These are phyloP conservation scores for Urochloa ruziziensis DNA, from an alignment of 176 grass and related monocot species.

Conservation along the genomic window DNA sequence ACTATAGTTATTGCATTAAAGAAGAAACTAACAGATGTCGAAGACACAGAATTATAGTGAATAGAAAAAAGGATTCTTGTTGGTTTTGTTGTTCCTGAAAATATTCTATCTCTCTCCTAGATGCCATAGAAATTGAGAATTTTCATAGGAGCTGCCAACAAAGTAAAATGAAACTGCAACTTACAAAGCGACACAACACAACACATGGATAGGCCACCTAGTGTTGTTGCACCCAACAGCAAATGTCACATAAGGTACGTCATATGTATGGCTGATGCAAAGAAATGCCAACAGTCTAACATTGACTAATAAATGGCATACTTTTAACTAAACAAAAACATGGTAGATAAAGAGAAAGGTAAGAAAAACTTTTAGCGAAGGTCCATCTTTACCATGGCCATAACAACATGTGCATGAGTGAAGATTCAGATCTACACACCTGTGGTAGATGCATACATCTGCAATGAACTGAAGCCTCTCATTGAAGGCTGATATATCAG, in stretches of 20 bases:
- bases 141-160: not conserved
- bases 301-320: not conserved
- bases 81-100: too few species aligned
- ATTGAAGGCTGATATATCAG: conserved; percentile 86
- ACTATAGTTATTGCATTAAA: not conserved
- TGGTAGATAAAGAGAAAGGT: conserved; percentile 4
- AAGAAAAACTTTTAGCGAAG: not conserved
- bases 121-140: too few species aligned
- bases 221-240: not conserved
- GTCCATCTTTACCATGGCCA: conserved; percentile 6
- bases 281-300: not conserved
- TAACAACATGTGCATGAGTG: not conserved
- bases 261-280: conserved; percentile 3
- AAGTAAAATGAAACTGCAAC: not conserved
- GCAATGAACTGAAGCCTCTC: conserved; percentile 92
- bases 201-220: not conserved
- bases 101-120: too few species aligned
- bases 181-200: not conserved
- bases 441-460: conserved; percentile 98
- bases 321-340: not conserved
- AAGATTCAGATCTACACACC: conserved; percentile 37
- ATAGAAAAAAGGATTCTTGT: too few species aligned
- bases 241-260: not conserved
- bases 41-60: too few species aligned
- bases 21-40: too few species aligned